phyloP scores from a whole-genome alignment of 495 filamentous ascomycete genomes.

The Aspergillus incahuasiensis region DNA sequence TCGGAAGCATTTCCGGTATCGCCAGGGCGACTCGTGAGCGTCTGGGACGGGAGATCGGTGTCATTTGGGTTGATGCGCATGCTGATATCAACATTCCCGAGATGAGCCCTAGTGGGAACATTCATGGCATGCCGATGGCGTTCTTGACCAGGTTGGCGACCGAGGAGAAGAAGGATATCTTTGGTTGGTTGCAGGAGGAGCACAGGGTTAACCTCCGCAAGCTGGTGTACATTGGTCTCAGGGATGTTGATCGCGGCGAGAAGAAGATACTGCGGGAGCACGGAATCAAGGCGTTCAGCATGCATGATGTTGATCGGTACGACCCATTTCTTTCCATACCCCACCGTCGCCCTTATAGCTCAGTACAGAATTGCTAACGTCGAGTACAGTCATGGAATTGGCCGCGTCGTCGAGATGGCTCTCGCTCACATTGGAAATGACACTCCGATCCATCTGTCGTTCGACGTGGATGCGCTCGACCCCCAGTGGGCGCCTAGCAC shows the following conservation, averaged over 20 bases:
- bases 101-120: conserved; percentile 82
- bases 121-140: conserved; percentile 97
- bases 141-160: conserved; percentile 82
- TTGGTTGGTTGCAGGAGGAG: conserved; percentile 78
- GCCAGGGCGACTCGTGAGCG: conserved; percentile 82
- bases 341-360: not conserved
- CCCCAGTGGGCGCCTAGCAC: conserved; percentile 95
- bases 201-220: conserved; percentile 68
- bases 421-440: conserved; percentile 89
- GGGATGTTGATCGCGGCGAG: conserved; percentile 88
- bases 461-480: conserved; percentile 96
- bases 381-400: conserved; percentile 71
- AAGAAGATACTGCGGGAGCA: conserved; percentile 85
- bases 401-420: conserved; percentile 95
- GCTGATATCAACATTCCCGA: conserved; percentile 97
- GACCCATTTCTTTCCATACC: conserved; percentile 5
- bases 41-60: conserved; percentile 73
- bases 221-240: conserved; percentile 93
- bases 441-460: conserved; percentile 93
- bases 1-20: conserved; percentile 82
- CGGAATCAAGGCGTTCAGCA: conserved; percentile 91
- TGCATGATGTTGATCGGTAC: conserved; percentile 94
- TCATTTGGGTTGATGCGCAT: conserved; percentile 99
- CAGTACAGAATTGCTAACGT: not conserved
- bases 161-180: conserved; percentile 66